Evolutionary conservation across 371 early-diverging fungal species (phyloP).

Genomic region (Syncephalastrum monosporum): DNA sequence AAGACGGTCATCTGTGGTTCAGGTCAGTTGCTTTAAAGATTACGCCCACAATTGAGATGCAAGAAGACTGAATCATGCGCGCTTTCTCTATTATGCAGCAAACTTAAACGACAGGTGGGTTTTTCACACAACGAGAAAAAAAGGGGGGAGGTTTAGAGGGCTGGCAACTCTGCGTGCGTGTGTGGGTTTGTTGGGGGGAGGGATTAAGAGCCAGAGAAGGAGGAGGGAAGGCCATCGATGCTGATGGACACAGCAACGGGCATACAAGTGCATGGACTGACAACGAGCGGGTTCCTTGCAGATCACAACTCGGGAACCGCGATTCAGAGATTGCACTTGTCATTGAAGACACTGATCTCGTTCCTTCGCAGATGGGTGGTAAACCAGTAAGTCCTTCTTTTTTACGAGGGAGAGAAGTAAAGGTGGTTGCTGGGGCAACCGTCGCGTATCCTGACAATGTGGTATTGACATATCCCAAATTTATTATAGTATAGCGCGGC

Average conservation of each 20-base stretch:
- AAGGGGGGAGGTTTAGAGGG: too few relatives aligned
- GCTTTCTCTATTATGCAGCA: conserved; percentile 21
- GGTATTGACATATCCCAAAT: not conserved
- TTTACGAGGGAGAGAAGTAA: not conserved
- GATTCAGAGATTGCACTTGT: conserved; percentile 90
- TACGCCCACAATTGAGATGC: too few relatives aligned
- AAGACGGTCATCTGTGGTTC: conserved; percentile 62
- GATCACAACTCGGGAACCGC: conserved; percentile 86
- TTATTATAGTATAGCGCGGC: conserved; percentile 58
- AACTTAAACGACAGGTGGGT: conserved; percentile 49
- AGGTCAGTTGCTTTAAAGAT: conserved; percentile 22
- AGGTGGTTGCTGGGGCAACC: not conserved
- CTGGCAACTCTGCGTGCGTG: too few relatives aligned
- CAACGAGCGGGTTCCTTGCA: conserved; percentile 12
- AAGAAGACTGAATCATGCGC: not conserved
- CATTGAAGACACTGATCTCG: conserved; percentile 71
- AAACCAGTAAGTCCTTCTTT: conserved; percentile 39
- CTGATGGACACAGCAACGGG: too few relatives aligned
- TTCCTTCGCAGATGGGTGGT: conserved; percentile 75
- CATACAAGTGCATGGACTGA: too few relatives aligned
- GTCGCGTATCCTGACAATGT: not conserved
- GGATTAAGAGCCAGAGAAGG: not conserved
- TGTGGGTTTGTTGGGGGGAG: not conserved
- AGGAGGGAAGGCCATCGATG: too few relatives aligned
- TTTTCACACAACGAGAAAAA: not conserved